Base-by-base conservation (phyloP, 2,329 filamentous ascomycete genomes). In the Tolypocladium guangdongense region DNA sequence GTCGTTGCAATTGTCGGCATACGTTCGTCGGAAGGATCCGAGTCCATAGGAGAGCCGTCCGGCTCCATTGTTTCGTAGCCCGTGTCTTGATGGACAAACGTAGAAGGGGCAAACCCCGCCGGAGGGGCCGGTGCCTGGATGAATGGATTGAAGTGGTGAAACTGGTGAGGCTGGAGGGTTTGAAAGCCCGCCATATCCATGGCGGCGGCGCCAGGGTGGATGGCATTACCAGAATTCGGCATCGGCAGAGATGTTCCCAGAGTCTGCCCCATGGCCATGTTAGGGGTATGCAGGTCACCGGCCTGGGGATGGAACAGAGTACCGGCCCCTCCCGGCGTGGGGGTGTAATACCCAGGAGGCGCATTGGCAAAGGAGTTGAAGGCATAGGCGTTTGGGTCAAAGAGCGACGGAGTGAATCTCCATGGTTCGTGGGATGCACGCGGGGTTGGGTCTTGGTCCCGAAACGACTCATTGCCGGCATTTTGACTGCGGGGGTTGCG, bases 211-310 rank as follows among this genome's bases (percentile, higher is more conserved):
- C 77, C 78, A 50, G 80, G 72, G 61, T 86, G 84, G 57, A 90
- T 74, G 30, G 76, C 73, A 51, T 81, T 80, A 57, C 87, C 79
- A 4, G 86, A 83, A 3, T 84, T 78, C 4, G 88, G 83, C 68
- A 96, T 78, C 16, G 90, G 91, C 37, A 96, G 72, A 7, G 92
- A 90, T 8, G 90, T 95, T 27, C 83, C 83, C 57, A 95, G 75
- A 41, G 88, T 88, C 74, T 93, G 81, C 45, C 85, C 83, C 57
- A 92, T 75, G 41, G 81, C 81, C 62, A 91, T 75, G 35, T 81
- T 84, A 4, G 90, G 90, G 2, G 90, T 95, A 68, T 95, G 90
- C 53, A 96, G 76, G 68, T 96, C 90, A 50, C 89, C 88, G 38
- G 89, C 87, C 68, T 91, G 88, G 51, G 80, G 82, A 66, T 95